Evolutionary conservation across 176 grass and related monocot genomes (phyloP).

Genomic region (Avena eriantha): DNA sequence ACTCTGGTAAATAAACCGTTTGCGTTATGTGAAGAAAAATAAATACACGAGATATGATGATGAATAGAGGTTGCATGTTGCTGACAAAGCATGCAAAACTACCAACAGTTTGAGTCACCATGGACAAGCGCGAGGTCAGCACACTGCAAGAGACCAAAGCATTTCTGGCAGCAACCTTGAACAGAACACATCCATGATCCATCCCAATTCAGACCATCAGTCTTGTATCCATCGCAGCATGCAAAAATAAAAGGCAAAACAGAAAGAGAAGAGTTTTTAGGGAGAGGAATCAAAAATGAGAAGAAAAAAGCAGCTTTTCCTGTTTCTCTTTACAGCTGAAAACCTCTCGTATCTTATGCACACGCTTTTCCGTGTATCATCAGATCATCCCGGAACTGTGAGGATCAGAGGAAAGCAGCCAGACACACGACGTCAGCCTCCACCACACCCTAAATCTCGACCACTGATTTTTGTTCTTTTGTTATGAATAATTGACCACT

Average conservation of each 20-base stretch:
- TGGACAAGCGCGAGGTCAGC: conserved; percentile 30
- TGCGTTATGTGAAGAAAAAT: too few relatives aligned
- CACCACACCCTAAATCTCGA: background rate
- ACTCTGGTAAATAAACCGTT: too few relatives aligned
- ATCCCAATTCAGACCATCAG: conserved; percentile 13
- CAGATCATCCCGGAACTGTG: conserved; percentile 25
- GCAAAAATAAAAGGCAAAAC: background rate
- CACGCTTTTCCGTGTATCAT: conserved; percentile 43
- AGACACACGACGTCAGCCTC: conserved; percentile 36
- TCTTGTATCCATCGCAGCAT: background rate
- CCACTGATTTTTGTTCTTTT: background rate
- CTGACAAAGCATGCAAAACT: conserved; percentile 30
- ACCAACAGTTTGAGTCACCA: conserved; percentile 36
- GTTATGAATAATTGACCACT: background rate
- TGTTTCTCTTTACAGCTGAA: conserved; percentile 59
- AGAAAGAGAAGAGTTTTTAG: background rate
- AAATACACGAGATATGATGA: background rate
- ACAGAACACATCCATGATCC: conserved; percentile 5
- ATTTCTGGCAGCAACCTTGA: conserved; percentile 1
- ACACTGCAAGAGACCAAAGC: conserved; percentile 8
- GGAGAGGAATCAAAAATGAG: too few relatives aligned
- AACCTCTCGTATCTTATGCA: conserved; percentile 5
- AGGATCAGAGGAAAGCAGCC: conserved; percentile 36
- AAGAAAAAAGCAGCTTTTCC: conserved; percentile 23
- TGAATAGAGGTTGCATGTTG: conserved; percentile 24